Conservation (phyloP, 2,329 filamentous ascomycete genomes). For the Aspergillus quadricinctus region DNA sequence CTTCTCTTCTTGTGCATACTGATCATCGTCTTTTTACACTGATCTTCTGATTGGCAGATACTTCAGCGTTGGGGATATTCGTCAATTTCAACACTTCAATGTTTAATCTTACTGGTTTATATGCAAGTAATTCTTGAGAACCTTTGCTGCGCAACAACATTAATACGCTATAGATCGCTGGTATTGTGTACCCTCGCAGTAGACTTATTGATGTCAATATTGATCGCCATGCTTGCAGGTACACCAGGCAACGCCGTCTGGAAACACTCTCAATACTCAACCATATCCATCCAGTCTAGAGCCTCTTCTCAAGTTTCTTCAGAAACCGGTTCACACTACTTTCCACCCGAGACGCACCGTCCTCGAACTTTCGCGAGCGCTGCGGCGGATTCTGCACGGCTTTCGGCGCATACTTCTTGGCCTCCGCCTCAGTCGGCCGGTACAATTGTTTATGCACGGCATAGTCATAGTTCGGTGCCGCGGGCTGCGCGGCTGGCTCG, state of each 20-base stretch:
- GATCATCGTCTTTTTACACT: background rate
- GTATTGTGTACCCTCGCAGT: background rate
- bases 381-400: slow-evolving; percentile 29
- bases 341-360: slow-evolving; percentile 37
- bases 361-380: slow-evolving; percentile 35
- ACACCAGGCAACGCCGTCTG: too few species aligned
- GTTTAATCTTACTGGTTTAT: background rate
- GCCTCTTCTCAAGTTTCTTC: slow-evolving; percentile 43
- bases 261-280: background rate
- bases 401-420: slow-evolving; percentile 29
- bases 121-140: too few species aligned
- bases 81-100: too few species aligned
- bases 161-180: background rate
- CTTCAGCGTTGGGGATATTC: background rate
- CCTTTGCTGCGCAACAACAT: too few species aligned
- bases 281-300: slow-evolving; percentile 11
- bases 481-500: slow-evolving; percentile 25
- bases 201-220: background rate
- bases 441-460: slow-evolving; percentile 46
- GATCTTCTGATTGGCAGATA: background rate
- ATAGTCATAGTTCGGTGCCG: slow-evolving; percentile 30
- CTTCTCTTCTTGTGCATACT: background rate
- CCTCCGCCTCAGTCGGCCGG: slow-evolving; percentile 42
- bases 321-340: slow-evolving; percentile 42
- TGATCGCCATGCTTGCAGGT: background rate